Evolutionary conservation across 192 early-diverging fungal genomes (phyloP).

Genomic region (Coemansia sp.): DNA sequence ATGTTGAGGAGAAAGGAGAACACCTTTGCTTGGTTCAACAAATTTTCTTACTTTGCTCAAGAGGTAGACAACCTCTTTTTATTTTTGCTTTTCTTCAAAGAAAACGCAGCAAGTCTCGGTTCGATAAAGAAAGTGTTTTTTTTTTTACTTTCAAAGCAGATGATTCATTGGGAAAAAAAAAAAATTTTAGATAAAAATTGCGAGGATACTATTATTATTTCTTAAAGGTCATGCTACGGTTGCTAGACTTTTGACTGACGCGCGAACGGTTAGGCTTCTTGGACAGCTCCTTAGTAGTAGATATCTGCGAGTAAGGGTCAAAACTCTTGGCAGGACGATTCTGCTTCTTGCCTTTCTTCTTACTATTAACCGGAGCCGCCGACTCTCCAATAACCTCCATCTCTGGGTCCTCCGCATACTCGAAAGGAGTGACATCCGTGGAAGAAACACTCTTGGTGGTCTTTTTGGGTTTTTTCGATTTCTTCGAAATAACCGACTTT

Average conservation of each 20-base stretch:
- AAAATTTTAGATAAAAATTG: not conserved
- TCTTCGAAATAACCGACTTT: constrained; percentile 1
- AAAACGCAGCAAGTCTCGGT: too few relatives aligned
- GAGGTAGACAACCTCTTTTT: too few relatives aligned
- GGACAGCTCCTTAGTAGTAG: constrained; percentile 19
- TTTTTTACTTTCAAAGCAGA: too few relatives aligned
- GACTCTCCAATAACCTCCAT: constrained; percentile 27
- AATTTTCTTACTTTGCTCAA: too few relatives aligned
- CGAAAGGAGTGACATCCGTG: constrained; percentile 22
- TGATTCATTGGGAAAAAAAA: too few relatives aligned
- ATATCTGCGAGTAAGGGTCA: constrained; percentile 40
- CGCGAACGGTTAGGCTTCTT: constrained; percentile 16
- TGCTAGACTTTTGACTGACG: constrained; percentile 31
- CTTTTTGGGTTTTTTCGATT: constrained; percentile 3
- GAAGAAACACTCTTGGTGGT: not conserved
- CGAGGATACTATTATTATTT: constrained; percentile 16
- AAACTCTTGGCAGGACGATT: constrained; percentile 14
- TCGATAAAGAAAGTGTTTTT: too few relatives aligned
- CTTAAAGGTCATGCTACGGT: constrained; percentile 41
- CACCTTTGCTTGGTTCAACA: too few relatives aligned
- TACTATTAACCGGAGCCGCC: not conserved
- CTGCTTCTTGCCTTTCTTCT: constrained; percentile 3
- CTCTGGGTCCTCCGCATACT: constrained; percentile 17
- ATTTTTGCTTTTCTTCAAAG: too few relatives aligned
- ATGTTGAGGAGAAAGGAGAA: too few relatives aligned